Evolutionary conservation across 441 rosid genomes (phyloP), one percentile per base, ranked within the genome.

Genomic region (Jatropha multifida): DNA sequence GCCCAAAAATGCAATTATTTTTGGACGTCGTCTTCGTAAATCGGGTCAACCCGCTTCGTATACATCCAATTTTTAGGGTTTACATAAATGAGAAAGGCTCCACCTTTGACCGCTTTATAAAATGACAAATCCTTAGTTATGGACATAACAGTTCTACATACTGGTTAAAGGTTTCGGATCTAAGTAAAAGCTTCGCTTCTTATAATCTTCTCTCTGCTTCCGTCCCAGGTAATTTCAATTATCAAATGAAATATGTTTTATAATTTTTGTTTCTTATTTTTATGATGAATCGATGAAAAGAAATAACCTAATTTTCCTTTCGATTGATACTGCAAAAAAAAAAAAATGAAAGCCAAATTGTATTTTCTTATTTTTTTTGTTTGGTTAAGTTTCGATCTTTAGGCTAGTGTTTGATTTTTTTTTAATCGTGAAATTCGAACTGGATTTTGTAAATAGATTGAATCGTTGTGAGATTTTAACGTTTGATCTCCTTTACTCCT

Each of bases 11-110:
- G 8, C 12, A 5, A 32, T 46, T 12, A 23, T 44, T 44, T 44
- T 42, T 12, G 55, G 71, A 49, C 54, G 18, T 40, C 65, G 10
- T 1, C 5, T 7, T 44, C 1, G 4, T 0, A 37, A 38, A 18
- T 3, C 42, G 42, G 55, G 74, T 42, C 69, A 20, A 73, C 32
- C 73, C 62, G 17, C 46, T 2, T 20, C 2, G 15, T 56, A 12
- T 18, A 7, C 52, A 38, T 40, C 63, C 4, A 73, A 63, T 63
- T 46, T 32, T 52, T 74, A 74, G 71, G 70, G 76, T 73, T 73
- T 18, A 37, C 63, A 63, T 4, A 42, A 73, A 63, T 63, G n/a
- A 18, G 18, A 42, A 46, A 46, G 15, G 13, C 42, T 46, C 27
- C 46, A 10, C 59, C 58, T 61, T 48, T 71, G 62, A 70, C 65